A percentile compares a stretch with the other conserved stretches of the same genome.
These are phyloP conservation scores for Tricholoma bakamatsutake DNA, from an alignment of 768 basidiomycete genomes.

Conservation along the genomic window DNA sequence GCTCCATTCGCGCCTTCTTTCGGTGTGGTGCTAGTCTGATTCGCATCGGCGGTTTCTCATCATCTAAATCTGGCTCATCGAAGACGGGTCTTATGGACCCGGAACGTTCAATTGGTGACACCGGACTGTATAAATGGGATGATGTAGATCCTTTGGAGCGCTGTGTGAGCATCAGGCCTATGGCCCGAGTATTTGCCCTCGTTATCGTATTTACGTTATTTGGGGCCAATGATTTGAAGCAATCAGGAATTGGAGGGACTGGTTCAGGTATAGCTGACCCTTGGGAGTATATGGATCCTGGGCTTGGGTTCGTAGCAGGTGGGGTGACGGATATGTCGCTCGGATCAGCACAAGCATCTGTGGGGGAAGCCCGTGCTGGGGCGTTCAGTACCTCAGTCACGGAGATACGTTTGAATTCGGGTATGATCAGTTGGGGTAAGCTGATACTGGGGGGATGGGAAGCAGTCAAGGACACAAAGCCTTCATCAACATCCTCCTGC, in stretches of 20 bases:
- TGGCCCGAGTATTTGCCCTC: constrained; percentile 2
- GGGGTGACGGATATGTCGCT: neutral
- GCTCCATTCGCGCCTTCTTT: neutral
- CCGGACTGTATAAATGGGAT: neutral
- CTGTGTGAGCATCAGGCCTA: constrained; percentile 10
- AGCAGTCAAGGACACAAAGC: neutral
- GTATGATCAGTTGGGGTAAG: neutral
- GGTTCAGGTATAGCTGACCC: neutral
- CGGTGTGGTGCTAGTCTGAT: neutral
- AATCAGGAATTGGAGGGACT: neutral
- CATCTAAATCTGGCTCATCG: neutral
- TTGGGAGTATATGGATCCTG: constrained; percentile 14
- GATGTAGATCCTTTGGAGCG: constrained; percentile 9
- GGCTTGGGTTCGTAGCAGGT: constrained; percentile 2
- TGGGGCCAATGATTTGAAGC: neutral
- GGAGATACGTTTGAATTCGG: neutral
- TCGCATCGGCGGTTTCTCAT: neutral
- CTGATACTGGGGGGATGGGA: neutral
- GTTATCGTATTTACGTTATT: neutral
- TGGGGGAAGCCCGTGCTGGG: neutral
- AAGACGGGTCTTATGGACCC: constrained; percentile 8
- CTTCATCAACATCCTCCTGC: neutral
- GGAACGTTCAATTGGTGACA: constrained; percentile 12
- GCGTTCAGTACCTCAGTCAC: neutral
- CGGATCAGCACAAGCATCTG: neutral